Base-by-base conservation (phyloP, 1,284 basidiomycete species). In the Irpex rosettiformis region DNA sequence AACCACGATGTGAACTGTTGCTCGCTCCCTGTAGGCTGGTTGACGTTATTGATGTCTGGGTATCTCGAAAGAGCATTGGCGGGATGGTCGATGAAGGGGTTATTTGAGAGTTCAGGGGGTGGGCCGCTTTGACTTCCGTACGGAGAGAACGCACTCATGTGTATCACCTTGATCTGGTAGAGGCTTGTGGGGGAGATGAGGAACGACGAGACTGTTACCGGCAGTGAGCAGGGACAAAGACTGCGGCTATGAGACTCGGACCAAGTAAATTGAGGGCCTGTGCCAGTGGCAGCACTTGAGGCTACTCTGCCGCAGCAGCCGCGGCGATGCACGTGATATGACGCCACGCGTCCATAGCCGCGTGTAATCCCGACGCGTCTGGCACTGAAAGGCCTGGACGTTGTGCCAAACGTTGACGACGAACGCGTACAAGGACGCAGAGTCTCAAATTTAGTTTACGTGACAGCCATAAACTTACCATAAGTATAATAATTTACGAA, bases 71-170 rank as follows among this genome's bases (percentile, higher is more conserved):
- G 65, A 21, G 71, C 71, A 60, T 70, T 71, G 6, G 72, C 45
- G 16, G 72, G 62, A 61, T 71, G 70, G 58, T 75, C 73, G 61
- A 75, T 72, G 68, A 75, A 75, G 2, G 73, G 73, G 58, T 75
- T 75, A 52, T 75, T 75, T 10, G 73, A 74, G 48, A 74, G 67
- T 40, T 74, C 72, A 33, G 71, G 66, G 1, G 69, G 69, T 11
- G 68, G 67, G 3, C 69, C 69, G 64, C 63, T 63, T 53, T 68
- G 68, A 40, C 59, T 58, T n/a, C 61, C 57, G 22, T 59, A 61
- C 8, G 69, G 64, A 40, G 69, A 69, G 58, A 69, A 71, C 69
- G 48, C 48, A 28, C 48, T 51, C 48, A 51, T 49, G 21, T 18
- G 43, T n/a, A 47, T n/a, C n/a, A n/a, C n/a, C n/a, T n/a, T n/a